Base-by-base conservation (phyloP, 2,329 filamentous ascomycete genomes). In the Phoma herbarum region DNA sequence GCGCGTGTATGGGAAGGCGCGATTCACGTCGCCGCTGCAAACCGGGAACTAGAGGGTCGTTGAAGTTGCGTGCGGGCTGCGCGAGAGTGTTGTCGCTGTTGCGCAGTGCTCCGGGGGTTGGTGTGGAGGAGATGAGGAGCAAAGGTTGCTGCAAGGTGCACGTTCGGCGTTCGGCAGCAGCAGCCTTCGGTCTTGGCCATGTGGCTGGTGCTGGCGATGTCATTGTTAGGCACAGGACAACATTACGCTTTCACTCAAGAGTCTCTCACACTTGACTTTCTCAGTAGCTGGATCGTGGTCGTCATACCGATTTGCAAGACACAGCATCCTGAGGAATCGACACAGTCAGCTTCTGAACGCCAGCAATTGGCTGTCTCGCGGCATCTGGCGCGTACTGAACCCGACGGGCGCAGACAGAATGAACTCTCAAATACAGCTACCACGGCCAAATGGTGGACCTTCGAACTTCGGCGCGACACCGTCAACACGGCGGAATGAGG, bases 401-500 rank as follows among this genome's bases (percentile, higher is more conserved):
- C 45, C 29, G 14, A 50, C 39, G 33, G 39, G 45, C 50, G 56
- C 46, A 50, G 44, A 37, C 60, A 65, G 45, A 41, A 86, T 86
- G 84, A 87, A 86, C 70, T 84, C 85, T 65, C 84, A 85, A 68
- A 87, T 87, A 66, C 83, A 84, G 18, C 80, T 86, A 35, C 85
- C 85, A 26, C 82, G 85, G 63, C 85, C 85, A 70, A 83, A 86
- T 77, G 83, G 81, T 67, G 81, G 78, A 42, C 79, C 81, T 33
- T 75, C 82, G 39, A 84, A 79, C 67, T 86, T 85, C 62, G 85
- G 83, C 57, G 75, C 78, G 44, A 82, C 83, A 18, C 79, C 83
- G 39, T 67, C 62, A 3, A 76, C 80, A 57, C 78, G 79, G 62
- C 80, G 83, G 59, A 80, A 79, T 53, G 84, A 84, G 52, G 76